Evolutionary conservation across 495 filamentous ascomycete genomes (phyloP), one percentile per base, ranked within the genome.

Genomic region (Aspergillus hancockii): DNA sequence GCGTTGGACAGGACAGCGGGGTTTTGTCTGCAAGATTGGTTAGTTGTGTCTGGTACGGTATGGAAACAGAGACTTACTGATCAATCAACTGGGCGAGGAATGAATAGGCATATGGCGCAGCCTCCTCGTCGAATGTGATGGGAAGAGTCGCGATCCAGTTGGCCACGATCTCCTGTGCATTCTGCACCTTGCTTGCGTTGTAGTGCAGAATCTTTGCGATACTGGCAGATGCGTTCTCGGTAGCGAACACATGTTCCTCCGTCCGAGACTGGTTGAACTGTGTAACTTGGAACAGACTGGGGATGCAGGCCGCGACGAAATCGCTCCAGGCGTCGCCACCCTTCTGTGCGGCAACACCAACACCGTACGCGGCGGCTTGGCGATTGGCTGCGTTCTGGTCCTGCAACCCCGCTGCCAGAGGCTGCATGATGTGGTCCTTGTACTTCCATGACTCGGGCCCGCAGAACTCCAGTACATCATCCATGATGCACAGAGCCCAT

Each of bases 401-500:
- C 58, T 79, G 82, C 73, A 97, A 85, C 52, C 95, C 95, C 43
- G 86, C 81, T 25, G 94, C 76, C 55, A 98, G 79, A 19, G 94
- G 92, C 66, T 91, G 85, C 64, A 91, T 85, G 68, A 99, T 96
- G 67, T 92, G 85, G 52, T 83, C 77, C 65, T 88, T 87, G 70
- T 93, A 98, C 61, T 83, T 83, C 82, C 86, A 94, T 55, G 88
- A 90, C 47, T 95, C 83, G 0, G 84, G 81, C 6, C 92, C 91
- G 66, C 93, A 98, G 78, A 97, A 99, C 68, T 99, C 95, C 25
- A 99, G 83, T 18, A 98, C 93, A 63, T 99, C 95, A 69, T 99
- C 95, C 82, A 96, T 90, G 66, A 99, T 97, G 78, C 95, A 99
- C 53, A 98, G 81, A 14, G 92, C 94, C 95, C 95, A 99, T 70